Evolutionary conservation across 2,329 filamentous ascomycete species (phyloP), one percentile per base, ranked within the genome.

Genomic region (Colletotrichum spaethianum): DNA sequence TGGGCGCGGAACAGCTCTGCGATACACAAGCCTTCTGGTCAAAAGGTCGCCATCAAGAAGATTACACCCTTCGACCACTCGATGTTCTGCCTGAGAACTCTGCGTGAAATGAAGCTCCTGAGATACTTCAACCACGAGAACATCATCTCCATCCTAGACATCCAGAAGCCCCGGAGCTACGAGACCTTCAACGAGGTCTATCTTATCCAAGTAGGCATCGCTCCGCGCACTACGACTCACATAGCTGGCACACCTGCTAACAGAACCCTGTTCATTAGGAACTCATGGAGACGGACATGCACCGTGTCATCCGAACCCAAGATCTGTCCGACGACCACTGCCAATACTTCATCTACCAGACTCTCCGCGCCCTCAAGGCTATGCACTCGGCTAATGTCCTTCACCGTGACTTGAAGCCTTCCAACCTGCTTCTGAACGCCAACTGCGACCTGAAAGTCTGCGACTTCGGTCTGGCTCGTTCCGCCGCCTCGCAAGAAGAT

Each of bases 281-380:
- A 84, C 90, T 99, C 78, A 99, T 99, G 96, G 96, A 99, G 87
- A 99, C 96, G 59, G 96, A 99, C 80, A 99, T 99, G 96, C 96
- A 99, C 84, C 92, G 96, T 76, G 96, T 99, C 76, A 99, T 99
- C 80, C 94, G 96, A 77, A 99, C 96, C 48, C 96, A 99, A 85
- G 96, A 99, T 80, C 91, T 99, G 56, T 98, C 96, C 46, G 96
- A 99, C 83, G 96, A 99, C 82, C 96, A 99, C 84, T 99, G 96
- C 90, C 96, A 99, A 84, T 99, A 99, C 87, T 99, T 99, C 86
- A 99, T 99, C 85, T 99, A 99, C 88, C 96, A 99, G 86, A 99
- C 96, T 2, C 91, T 99, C 70, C 95, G 96, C 78, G 96, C 96
- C 14, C 88, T 99, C 79, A 99, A 99, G 88, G 96, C 96, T 48